Evolutionary conservation across 768 basidiomycete genomes (phyloP), one percentile per base, ranked within the genome.

Genomic region (Termitomyces sp.): DNA sequence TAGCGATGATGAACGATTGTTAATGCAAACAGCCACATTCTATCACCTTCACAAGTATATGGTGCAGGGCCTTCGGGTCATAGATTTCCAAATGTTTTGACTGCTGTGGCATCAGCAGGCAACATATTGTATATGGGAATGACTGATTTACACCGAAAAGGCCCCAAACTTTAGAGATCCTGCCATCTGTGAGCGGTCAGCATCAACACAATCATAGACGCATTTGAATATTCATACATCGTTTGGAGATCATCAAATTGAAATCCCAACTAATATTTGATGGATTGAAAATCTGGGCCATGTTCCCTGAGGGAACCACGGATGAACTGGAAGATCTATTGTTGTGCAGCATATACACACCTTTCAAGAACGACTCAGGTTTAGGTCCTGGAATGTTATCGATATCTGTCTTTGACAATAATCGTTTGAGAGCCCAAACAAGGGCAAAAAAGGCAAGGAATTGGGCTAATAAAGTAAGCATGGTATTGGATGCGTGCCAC

Each of bases 21-120:
- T 31, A 13, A 20, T 38, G 36, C 63, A 66, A 20, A 66, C 61
- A 61, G 18, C 12, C 64, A 11, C 7, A 7, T 25, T 18, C 16
- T 18, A 23, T 20, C 6, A 62, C 63, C 56, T 72, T 76, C 38
- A 76, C 65, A n/a, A 73, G 52, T 23, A 76, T 68, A 45, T 73
- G 67, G 45, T 73, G 63, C 20, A 75, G 22, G 3, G 74, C 74
- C 22, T 65, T 67, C 7, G 72, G 74, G 41, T 76, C 74, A 4
- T 67, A 68, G 36, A 71, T 56, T 48, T 70, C 69, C 44, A 76
- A 61, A 11, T 69, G 65, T 12, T 61, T 64, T 62, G 48, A 25
- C 62, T 68, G 22, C 23, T 18, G 9, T 20, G 36, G 7, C 13
- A 5, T 53, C 42, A 53, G 25, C 22, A n/a, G n/a, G n/a, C n/a